Evolutionary conservation across 257 asterid genomes (phyloP), one percentile per base, ranked within the genome.

Genomic region (Forsythia suspensa): DNA sequence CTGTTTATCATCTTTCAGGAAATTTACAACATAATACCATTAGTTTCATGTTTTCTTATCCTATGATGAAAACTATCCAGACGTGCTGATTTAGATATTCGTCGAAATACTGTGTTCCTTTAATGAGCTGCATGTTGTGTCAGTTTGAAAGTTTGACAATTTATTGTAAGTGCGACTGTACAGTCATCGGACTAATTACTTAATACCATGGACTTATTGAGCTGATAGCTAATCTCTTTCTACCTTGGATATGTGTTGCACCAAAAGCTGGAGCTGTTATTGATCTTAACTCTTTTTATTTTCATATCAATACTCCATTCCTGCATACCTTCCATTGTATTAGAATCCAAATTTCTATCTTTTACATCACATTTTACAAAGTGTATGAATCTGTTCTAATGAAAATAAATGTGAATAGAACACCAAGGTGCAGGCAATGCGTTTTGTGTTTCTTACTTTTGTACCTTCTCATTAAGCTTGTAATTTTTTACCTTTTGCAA

Each of bases 191-290:
- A 55, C 29, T 55, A 55, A 18, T n/a, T n/a, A 6, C 29, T 18
- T 55, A 24, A 8, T 71, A 24, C 37, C 15, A 8, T 72, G 61
- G 61, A 43, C 72, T 75, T 34, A 16, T 70, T 42, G 55, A 51
- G 73, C 68, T 51, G 67, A 24, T 8, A 21, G 73, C 15, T 72
- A 20, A 71, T 71, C 61, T 65, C 37, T 15, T 12, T 82, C 52
- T 40, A 29, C 70, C 76, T 34, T 73, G 78, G 73, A 57, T 57
- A 61, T 48, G 34, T 29, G 66, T 34, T 24, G 78, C 52, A 36
- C 74, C 38, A 72, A 69, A 72, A 66, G 70, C 76, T 66, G 76
- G 68, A 80, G 46, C 76, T 44, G 10, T 13, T 41, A 48, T 34
- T 65, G 24, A 39, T 78, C 34, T 29, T 29, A 29, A 29, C 34